These are phyloP conservation scores for Xylaria arbuscula DNA, from an alignment of 2,329 filamentous ascomycete genomes.

Conservation along the genomic window DNA sequence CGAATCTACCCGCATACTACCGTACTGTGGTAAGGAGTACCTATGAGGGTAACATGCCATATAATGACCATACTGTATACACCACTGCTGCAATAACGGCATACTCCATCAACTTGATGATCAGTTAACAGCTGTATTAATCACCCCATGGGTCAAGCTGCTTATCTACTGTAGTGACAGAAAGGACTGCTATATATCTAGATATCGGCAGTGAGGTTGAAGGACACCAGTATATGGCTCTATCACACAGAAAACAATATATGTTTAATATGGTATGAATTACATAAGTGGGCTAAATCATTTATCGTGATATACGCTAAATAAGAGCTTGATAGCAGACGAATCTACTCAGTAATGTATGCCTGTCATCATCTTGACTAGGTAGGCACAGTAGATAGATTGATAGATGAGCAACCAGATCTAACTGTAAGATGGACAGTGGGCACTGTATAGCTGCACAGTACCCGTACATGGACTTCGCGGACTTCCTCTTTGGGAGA, in stretches of 20 bases:
- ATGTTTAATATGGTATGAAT: neutral
- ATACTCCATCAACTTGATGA: neutral
- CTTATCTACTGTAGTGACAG: too few relatives aligned
- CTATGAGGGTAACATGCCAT: neutral
- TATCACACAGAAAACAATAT: neutral
- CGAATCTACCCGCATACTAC: slow-evolving; percentile 6
- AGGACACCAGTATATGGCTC: neutral
- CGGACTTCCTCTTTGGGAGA: slow-evolving; percentile 36
- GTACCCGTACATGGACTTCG: slow-evolving; percentile 19
- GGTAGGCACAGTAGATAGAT: too few relatives aligned
- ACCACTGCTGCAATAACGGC: slow-evolving; percentile 1
- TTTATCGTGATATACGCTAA: slow-evolving; percentile 3
- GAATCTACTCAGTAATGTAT: too few relatives aligned
- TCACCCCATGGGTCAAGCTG: neutral
- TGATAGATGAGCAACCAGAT: neutral
- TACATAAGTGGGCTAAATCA: neutral
- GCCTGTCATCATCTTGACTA: neutral
- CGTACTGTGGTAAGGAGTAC: neutral
- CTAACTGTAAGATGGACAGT: neutral
- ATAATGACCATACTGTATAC: neutral
- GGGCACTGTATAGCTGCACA: neutral
- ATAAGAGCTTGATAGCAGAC: neutral
- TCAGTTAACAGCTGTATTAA: slow-evolving; percentile 2
- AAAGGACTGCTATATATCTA: neutral
- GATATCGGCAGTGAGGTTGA: neutral